Percentiles rank a stretch among this genome's conserved stretches.
Evolutionary conservation across 2,329 filamentous ascomycete species (phyloP).

Genomic region (Fusarium nanum): DNA sequence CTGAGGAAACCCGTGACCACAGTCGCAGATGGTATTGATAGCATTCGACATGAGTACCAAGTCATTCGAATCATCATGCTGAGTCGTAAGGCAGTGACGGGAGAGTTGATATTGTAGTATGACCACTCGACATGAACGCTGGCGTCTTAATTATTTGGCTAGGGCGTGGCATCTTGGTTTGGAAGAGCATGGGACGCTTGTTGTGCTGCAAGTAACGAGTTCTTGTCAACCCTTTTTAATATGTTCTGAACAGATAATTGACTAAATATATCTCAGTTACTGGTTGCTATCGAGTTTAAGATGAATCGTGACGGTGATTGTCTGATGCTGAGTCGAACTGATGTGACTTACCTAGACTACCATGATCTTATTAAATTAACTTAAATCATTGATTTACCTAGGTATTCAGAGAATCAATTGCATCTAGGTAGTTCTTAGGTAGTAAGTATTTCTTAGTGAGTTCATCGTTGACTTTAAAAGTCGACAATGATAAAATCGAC

Average conservation of each 20-base stretch:
- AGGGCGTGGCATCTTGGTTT: background rate
- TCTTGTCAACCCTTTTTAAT: background rate
- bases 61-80: background rate
- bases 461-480: background rate
- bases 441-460: background rate
- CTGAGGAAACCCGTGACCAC: slow-evolving; percentile 23
- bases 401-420: background rate
- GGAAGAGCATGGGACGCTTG: background rate
- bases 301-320: background rate
- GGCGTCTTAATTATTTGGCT: background rate
- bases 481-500: background rate
- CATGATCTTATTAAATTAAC: background rate
- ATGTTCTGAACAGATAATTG: background rate
- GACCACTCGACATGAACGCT: background rate
- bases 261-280: background rate
- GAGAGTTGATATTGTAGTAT: background rate
- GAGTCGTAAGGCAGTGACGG: too few species aligned
- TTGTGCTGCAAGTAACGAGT: background rate
- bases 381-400: background rate
- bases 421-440: background rate
- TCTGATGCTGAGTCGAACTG: background rate
- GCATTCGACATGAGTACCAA: background rate
- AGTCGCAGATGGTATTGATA: slow-evolving; percentile 20
- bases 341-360: background rate
- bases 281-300: background rate